Conservation (phyloP, 176 grass and related monocot species). For the Aegilops bicornis region DNA sequence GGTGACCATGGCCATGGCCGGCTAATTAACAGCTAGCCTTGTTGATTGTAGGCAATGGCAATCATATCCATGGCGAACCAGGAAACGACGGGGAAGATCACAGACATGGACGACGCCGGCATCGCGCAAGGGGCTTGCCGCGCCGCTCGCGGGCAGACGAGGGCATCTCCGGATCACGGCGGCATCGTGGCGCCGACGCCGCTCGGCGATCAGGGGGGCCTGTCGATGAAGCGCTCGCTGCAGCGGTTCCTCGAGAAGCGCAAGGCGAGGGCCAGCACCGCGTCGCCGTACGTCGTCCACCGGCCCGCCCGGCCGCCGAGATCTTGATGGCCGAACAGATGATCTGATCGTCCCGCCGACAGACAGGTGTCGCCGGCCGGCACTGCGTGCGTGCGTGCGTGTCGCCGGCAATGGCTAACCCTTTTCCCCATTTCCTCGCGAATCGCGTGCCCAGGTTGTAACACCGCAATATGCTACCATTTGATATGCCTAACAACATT, state of each 20-base stretch:
- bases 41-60: not conserved
- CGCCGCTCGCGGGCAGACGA: not conserved
- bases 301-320: not conserved
- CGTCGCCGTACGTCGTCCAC: not conserved
- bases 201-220: slow-evolving; percentile 2
- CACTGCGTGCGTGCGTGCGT: not conserved
- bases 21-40: not conserved
- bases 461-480: not conserved
- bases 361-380: not conserved
- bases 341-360: not conserved
- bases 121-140: not conserved
- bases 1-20: not conserved
- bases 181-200: not conserved
- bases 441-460: slow-evolving; percentile 7
- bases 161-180: not conserved
- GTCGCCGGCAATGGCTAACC: not conserved
- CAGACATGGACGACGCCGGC: not conserved
- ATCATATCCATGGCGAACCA: slow-evolving; percentile 14
- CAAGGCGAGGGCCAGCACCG: slow-evolving; percentile 23
- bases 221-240: slow-evolving; percentile 47
- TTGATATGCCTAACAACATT: not conserved
- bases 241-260: slow-evolving; percentile 54
- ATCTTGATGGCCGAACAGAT: not conserved
- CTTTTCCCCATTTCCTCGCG: not conserved
- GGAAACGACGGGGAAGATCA: not conserved